Conservation (phyloP, 2,329 filamentous ascomycete species). For the Neophaeococcomyces mojaviensis region DNA sequence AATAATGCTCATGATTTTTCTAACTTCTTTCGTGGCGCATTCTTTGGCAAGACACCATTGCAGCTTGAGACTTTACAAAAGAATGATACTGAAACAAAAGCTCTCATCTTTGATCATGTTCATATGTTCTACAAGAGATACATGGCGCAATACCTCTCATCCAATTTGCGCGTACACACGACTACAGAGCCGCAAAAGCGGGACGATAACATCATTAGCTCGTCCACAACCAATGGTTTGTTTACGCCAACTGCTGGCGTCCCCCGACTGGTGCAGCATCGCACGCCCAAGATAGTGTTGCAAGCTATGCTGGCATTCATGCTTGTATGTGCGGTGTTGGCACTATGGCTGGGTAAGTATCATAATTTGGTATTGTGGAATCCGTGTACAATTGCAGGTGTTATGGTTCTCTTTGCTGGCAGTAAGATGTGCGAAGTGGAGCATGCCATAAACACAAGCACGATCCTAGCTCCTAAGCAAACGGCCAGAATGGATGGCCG, state of each 20-base stretch:
- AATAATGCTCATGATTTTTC: no score
- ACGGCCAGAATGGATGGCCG: background rate
- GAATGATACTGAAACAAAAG: background rate
- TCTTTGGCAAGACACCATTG: conserved; percentile 13
- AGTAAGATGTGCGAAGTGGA: conserved; percentile 10
- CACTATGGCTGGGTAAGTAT: background rate
- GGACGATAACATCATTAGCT: no score
- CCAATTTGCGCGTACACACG: conserved; percentile 15
- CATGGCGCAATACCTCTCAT: conserved; percentile 20
- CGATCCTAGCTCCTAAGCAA: background rate
- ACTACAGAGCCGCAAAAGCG: no score
- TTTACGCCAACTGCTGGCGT: background rate
- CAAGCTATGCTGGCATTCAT: conserved; percentile 16
- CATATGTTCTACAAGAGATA: conserved; percentile 17
- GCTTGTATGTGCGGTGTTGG: conserved; percentile 8
- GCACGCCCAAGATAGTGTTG: conserved; percentile 11
- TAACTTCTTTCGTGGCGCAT: conserved; percentile 16
- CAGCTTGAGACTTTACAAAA: background rate
- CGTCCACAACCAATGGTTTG: background rate
- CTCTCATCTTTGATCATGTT: conserved; percentile 8
- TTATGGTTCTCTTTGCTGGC: conserved; percentile 10
- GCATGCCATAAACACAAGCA: background rate
- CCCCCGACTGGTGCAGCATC: conserved; percentile 10
- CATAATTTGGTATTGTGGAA: conserved; percentile 11
- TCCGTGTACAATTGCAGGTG: conserved; percentile 17